Evolutionary conservation across 805 yeast species (phyloP), one percentile per base, ranked within the genome.

Genomic region (Candida stauntonica): DNA sequence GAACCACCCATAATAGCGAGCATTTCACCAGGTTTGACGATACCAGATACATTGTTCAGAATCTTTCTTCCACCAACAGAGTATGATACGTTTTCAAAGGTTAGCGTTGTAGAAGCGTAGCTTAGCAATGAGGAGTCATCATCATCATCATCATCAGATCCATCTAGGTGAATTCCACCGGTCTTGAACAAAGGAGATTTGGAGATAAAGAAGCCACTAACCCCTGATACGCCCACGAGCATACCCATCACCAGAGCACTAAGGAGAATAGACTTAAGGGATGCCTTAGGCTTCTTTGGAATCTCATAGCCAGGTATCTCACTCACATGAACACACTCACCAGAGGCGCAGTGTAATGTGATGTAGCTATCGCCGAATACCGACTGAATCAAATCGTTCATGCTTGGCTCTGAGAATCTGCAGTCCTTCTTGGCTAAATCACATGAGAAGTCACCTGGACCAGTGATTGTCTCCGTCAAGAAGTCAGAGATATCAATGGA

Each of bases 1-100:
- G 97, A 89, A 1, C 97, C 97, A 31, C 99, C 99, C 95, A 93
- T 86, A 29, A 93, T 87, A 1, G 99, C 98, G 57, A 88, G 60
- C 45, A 95, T 83, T 57, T 88, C 88, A 27, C 96, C 83, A 2
- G 97, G 95, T 36, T 77, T 76, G 3, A 81, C 95, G 12, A 77
- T 50, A 8, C 99, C 99, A 49, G 75, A 78, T 0, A 86, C 71
- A 20, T 72, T 67, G 11, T 73, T 68, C 42, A 93, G 68, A 4
- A 93, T 79, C 14, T 61, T 63, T 17, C 66, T 72, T 1, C 66
- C 66, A 9, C 77, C 74, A 1, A 79, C 70, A 1, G 65, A 57
- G 55, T 91, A 93, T 4, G 75, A 62, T 9, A 93, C 72, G 38
- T 79, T 71, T 35, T 81, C 83, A 64, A 93, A 93, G 5, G 93